Percentiles rank a stretch among this genome's conserved stretches.
These are phyloP conservation scores for Yamadazyma buinensis DNA, from an alignment of 1,139 yeast species.

Conservation along the genomic window DNA sequence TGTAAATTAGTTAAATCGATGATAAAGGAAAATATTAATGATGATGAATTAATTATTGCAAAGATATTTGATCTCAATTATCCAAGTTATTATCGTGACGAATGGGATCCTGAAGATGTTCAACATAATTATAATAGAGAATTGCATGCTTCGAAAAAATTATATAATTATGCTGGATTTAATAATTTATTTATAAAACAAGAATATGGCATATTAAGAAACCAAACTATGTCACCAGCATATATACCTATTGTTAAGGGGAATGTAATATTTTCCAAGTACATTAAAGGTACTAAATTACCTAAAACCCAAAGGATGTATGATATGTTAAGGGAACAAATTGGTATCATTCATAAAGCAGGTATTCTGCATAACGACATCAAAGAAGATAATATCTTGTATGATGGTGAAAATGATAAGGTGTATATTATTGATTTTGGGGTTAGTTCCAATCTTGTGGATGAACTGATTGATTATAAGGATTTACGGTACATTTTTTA, in stretches of 20 bases:
- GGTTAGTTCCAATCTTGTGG: too few species aligned
- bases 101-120: too few species aligned
- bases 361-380: background rate
- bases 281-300: background rate
- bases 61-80: slow-evolving; percentile 1
- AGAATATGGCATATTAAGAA: background rate
- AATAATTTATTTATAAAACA: background rate
- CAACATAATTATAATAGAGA: background rate
- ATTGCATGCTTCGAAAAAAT: background rate
- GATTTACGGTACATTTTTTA: too few species aligned
- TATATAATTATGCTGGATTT: background rate
- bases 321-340: background rate
- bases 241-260: background rate
- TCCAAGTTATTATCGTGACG: background rate
- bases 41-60: background rate
- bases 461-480: too few species aligned
- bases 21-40: background rate
- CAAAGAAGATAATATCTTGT: background rate
- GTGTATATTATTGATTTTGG: slow-evolving; percentile 1
- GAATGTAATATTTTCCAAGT: background rate
- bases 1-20: background rate
- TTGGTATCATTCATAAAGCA: background rate
- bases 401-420: background rate
- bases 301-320: background rate
- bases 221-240: too few species aligned